Conservation (phyloP, 164 flowering plant species). For the Stephania cephalantha region DNA sequence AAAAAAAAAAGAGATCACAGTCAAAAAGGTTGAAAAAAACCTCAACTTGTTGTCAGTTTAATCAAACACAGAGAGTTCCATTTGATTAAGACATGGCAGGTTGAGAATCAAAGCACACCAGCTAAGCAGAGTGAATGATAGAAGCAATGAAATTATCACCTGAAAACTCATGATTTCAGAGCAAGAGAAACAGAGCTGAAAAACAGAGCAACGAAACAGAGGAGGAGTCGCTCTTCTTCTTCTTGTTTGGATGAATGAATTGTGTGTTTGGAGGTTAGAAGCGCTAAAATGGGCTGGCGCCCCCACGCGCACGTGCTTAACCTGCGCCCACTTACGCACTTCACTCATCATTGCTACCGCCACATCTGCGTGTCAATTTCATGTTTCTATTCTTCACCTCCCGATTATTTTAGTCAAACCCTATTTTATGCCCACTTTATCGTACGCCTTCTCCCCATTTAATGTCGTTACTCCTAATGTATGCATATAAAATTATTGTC, state of each 20-base stretch:
- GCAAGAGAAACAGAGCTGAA: not conserved
- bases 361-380: not conserved
- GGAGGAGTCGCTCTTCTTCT: not conserved
- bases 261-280: constrained; percentile 1
- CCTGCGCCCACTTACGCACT: constrained; percentile 45
- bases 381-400: constrained; percentile 1
- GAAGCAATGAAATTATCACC: not conserved
- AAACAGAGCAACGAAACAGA: not conserved
- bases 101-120: constrained; percentile 1
- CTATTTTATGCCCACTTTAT: constrained; percentile 23
- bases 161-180: not conserved
- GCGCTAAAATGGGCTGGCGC: not conserved
- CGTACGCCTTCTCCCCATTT: constrained; percentile 16
- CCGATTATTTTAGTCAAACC: constrained; percentile 31
- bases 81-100: constrained; percentile 11
- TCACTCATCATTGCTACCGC: constrained; percentile 40
- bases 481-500: not conserved
- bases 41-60: constrained; percentile 25
- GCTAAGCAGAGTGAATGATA: not conserved
- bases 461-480: not conserved
- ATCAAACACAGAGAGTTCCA: constrained; percentile 26
- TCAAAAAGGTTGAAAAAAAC: not conserved
- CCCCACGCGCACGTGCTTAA: constrained; percentile 62
- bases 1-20: constrained; percentile 10
- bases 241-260: no score